Base-by-base conservation (phyloP, 1,284 basidiomycete species). In the Sporisorium exsertum region DNA sequence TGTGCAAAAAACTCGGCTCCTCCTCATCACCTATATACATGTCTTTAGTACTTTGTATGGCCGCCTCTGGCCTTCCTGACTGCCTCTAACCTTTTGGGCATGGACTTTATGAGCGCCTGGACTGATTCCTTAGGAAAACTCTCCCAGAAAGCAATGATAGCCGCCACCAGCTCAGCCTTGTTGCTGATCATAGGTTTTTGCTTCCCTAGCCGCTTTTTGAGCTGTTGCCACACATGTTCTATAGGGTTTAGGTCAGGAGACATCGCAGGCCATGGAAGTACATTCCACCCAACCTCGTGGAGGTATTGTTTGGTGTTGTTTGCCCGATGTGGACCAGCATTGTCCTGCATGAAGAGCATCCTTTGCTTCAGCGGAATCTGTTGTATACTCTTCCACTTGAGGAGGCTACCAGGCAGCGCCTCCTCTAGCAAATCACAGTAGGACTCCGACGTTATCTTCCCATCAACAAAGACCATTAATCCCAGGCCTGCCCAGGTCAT, bases 401-500 rank as follows among this genome's bases (percentile, higher is more conserved):
- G 5, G 24, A 49, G 2, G 46, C 46, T 49, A 5, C 22, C 24
- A 29, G 47, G 47, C 47, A 50, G 27, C 10, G 24, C 24, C 12
- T 49, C 24, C 16, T 49, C 46, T 22, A 49, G 24, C 46, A 42
- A 42, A 5, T 42, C 13, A 15, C 40, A 42, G 18, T 42, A 42
- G 12, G 43, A 47, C 12, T 33, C 29, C 27, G 45, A 57, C 2
- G 43, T 33, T 5, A 57, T 24, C 9, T 32, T 57, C 27, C 55
- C 42, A 33, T 57, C 29, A 15, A 57, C 42, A 15, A 32, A 47
- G n/a, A 47, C 55, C 55, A 57, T 47, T 7, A 57, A 24, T 47
- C 43, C 55, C 3, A 57, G 55, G 55, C 55, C 55, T 47, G 42
- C 55, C 43, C 55, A 57, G 55, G 6, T 57, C 55, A 57, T 57